These are phyloP conservation scores for Eucommia ulmoides DNA, from an alignment of 257 asterid genomes.

Conservation along the genomic window DNA sequence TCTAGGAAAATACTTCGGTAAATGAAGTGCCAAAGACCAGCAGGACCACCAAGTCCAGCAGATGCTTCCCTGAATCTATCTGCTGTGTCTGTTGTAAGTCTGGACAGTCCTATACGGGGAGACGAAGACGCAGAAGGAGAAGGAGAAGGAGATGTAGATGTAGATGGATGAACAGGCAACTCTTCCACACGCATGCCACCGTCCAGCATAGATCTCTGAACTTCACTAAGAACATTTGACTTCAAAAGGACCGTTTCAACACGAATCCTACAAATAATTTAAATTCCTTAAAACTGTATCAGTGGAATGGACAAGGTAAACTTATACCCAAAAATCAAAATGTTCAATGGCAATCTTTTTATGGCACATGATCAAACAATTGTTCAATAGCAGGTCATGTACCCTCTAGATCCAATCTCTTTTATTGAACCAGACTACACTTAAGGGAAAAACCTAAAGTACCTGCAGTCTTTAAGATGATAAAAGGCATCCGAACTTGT, in stretches of 20 bases:
- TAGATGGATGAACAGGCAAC: slow-evolving; percentile 42
- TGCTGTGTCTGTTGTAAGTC: slow-evolving; percentile 35
- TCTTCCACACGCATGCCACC: slow-evolving; percentile 88
- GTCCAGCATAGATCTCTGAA: slow-evolving; percentile 73
- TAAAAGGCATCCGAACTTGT: slow-evolving; percentile 81
- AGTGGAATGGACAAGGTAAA: slow-evolving; percentile 3
- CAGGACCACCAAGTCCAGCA: slow-evolving; percentile 75
- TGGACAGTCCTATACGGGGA: slow-evolving; percentile 47
- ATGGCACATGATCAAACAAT: background rate
- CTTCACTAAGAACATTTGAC: slow-evolving; percentile 83
- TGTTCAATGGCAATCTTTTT: background rate
- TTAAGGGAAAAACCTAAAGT: slow-evolving; percentile 7
- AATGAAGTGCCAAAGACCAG: slow-evolving; percentile 97
- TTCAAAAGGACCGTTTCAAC: slow-evolving; percentile 67
- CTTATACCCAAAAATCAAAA: background rate
- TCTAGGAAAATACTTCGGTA: slow-evolving; percentile 74
- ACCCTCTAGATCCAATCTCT: too few relatives aligned
- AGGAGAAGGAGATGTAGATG: slow-evolving; percentile 44
- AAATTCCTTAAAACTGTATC: slow-evolving; percentile 10
- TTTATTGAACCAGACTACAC: too few relatives aligned
- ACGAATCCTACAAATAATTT: slow-evolving; percentile 48
- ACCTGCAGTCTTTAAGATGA: slow-evolving; percentile 95
- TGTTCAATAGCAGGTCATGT: too few relatives aligned
- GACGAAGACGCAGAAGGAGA: slow-evolving; percentile 44
- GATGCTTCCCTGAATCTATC: slow-evolving; percentile 32